Evolutionary conservation across 2,329 filamentous ascomycete genomes (phyloP).

Genomic region (Sclerotiophoma versabilis): DNA sequence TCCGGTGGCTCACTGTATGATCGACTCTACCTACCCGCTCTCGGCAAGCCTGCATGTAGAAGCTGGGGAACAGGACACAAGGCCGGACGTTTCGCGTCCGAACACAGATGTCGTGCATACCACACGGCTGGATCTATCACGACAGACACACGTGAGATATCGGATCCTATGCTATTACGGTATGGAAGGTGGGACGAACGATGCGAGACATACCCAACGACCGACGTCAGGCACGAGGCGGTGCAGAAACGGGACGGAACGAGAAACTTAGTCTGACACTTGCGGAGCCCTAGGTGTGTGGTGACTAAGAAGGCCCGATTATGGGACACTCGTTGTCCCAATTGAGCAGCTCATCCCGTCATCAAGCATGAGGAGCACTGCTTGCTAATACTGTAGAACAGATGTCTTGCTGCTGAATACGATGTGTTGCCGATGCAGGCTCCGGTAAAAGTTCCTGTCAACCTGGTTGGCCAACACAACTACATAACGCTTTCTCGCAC

Average conservation of each 20-base stretch:
- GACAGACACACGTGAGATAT: conserved; percentile 4
- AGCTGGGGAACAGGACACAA: not conserved
- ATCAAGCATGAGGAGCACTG: conserved; percentile 1
- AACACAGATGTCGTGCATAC: conserved; percentile 2
- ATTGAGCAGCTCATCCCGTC: not conserved
- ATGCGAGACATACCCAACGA: conserved; percentile 14
- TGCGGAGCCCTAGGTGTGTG: not conserved
- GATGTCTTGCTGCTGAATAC: conserved; percentile 1
- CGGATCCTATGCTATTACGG: conserved; percentile 1
- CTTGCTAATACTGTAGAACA: conserved; percentile 2
- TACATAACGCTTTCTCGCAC: not conserved
- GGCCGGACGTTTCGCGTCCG: not conserved
- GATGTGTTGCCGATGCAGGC: not conserved
- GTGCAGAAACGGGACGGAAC: conserved; percentile 9
- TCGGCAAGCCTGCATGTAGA: not conserved
- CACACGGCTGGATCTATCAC: not conserved
- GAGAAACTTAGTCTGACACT: conserved; percentile 8
- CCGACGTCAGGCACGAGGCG: not conserved
- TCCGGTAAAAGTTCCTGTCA: not conserved
- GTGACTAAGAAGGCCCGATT: conserved; percentile 12
- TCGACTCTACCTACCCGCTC: not conserved
- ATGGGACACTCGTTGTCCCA: not conserved
- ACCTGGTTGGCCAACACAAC: not conserved
- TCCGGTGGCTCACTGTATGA: not conserved
- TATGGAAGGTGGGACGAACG: not conserved